phyloP scores from a whole-genome alignment of 1,284 basidiomycete genomes.

The Puccinia horiana region DNA sequence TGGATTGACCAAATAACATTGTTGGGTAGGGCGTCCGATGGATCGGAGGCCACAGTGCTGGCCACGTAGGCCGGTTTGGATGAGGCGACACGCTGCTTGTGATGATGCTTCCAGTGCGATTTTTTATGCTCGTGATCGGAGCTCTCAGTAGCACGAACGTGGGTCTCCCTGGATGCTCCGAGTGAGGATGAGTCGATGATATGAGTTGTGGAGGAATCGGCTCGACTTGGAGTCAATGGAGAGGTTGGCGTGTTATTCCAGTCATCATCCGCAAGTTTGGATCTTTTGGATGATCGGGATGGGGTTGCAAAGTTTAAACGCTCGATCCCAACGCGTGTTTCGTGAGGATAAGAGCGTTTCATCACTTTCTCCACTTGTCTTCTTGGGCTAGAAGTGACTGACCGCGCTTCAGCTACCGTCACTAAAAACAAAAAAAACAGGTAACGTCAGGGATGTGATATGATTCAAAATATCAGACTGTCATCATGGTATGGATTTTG shows the following conservation, averaged over 20 bases:
- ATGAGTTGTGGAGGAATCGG: neutral
- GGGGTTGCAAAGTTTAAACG: conserved; percentile 7
- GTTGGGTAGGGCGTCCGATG: neutral
- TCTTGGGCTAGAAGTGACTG: conserved; percentile 17
- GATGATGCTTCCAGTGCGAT: neutral
- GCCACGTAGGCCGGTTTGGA: neutral
- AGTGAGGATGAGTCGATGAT: neutral
- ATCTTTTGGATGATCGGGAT: conserved; percentile 23
- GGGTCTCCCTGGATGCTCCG: neutral
- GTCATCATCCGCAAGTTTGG: conserved; percentile 15
- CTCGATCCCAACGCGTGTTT: conserved; percentile 14
- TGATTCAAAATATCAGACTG: neutral
- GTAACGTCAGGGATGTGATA: neutral
- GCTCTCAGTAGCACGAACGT: conserved; percentile 1
- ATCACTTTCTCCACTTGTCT: neutral
- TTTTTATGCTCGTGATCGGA: neutral
- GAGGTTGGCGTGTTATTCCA: neutral
- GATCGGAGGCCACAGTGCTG: conserved; percentile 4
- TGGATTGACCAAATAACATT: conserved; percentile 5
- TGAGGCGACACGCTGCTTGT: neutral
- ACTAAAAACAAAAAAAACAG: neutral
- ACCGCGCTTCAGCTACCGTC: conserved; percentile 9
- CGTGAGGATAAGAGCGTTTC: conserved; percentile 18
- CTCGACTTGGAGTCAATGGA: neutral
- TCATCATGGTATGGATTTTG: neutral